These are phyloP conservation scores for Hyaloperonospora brassicae DNA, from an alignment of 352 stramenopile species.

Conservation along the genomic window DNA sequence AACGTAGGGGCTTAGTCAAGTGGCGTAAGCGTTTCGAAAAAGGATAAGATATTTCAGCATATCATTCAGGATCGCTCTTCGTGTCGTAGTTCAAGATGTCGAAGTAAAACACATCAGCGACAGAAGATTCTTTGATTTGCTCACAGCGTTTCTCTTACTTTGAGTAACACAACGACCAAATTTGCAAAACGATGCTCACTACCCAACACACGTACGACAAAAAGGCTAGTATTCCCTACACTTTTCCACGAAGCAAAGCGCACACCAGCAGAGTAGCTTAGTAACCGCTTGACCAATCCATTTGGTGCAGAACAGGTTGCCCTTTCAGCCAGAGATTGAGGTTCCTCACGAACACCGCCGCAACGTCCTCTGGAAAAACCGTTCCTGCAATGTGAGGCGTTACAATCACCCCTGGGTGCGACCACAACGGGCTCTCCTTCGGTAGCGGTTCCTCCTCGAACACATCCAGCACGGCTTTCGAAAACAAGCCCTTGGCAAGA, in stretches of 20 bases:
- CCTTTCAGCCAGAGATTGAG: slow-evolving; percentile 31
- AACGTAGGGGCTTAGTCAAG: too few relatives aligned
- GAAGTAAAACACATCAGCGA: too few relatives aligned
- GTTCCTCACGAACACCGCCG: slow-evolving; percentile 63
- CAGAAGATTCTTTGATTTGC: too few relatives aligned
- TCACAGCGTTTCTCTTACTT: too few relatives aligned
- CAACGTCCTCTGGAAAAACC: slow-evolving; percentile 68
- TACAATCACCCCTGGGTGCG: slow-evolving; percentile 50
- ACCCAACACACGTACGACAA: background rate
- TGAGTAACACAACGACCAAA: background rate
- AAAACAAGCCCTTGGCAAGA: slow-evolving; percentile 56
- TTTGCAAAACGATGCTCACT: background rate
- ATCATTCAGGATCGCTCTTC: too few relatives aligned
- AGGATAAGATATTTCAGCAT: too few relatives aligned
- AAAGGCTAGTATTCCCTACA: background rate
- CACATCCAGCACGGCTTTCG: slow-evolving; percentile 49
- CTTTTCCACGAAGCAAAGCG: background rate
- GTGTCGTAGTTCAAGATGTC: too few relatives aligned
- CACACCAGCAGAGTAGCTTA: slow-evolving; percentile 6
- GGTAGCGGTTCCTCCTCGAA: slow-evolving; percentile 45
- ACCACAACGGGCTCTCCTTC: slow-evolving; percentile 51
- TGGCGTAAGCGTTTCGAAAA: too few relatives aligned
- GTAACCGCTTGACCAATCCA: slow-evolving; percentile 50
- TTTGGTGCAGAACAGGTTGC: slow-evolving; percentile 31
- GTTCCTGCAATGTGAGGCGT: slow-evolving; percentile 77